Conservation (phyloP, 169 alveolate genomes). For the Eimeria praecox region DNA sequence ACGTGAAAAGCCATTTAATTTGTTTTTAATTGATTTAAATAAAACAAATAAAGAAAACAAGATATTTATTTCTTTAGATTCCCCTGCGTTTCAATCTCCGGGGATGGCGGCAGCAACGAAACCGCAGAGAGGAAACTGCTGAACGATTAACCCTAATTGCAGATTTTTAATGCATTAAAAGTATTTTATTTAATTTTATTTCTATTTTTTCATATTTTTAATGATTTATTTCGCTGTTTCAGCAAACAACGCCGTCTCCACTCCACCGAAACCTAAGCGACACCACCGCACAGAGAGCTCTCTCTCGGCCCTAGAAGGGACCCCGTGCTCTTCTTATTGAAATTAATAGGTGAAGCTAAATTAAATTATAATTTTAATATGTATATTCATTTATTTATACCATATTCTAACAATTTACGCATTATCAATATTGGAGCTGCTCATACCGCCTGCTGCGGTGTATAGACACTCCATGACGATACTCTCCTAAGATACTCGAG, state of each 20-base stretch:
- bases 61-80: neutral
- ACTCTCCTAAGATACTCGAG: too few species aligned
- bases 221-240: neutral
- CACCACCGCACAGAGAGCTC: too few species aligned
- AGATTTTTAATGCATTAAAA: neutral
- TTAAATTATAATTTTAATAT: neutral
- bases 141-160: neutral
- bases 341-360: neutral
- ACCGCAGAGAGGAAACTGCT: neutral
- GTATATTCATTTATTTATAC: neutral
- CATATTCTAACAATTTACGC: too few species aligned
- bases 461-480: too few species aligned
- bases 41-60: neutral
- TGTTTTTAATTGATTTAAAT: neutral
- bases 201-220: neutral
- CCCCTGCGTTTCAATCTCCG: neutral
- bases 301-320: neutral
- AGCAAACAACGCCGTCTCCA: too few species aligned
- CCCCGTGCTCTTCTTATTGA: neutral
- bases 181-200: neutral
- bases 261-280: too few species aligned
- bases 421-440: too few species aligned
- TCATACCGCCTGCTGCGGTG: too few species aligned
- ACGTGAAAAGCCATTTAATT: neutral
- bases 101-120: slow-evolving; percentile 5